A percentile compares a stretch with the other conserved stretches of the same genome.
Conservation (phyloP, 768 basidiomycete species). For the Collybiopsis confluens region DNA sequence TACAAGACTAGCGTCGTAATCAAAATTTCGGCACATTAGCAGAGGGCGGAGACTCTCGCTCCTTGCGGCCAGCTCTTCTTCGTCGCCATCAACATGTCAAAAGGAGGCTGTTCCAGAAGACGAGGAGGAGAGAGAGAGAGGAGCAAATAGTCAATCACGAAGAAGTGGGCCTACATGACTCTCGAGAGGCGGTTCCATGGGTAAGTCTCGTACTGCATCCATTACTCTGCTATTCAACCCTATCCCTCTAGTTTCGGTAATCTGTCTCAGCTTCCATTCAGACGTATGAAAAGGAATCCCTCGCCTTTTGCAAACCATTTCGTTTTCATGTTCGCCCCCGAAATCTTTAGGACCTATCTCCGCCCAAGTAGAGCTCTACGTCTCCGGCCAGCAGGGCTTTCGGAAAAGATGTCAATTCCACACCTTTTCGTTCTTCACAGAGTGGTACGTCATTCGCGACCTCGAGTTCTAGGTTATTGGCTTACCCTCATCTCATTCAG, state of each 20-base stretch:
- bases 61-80: conserved; percentile 88
- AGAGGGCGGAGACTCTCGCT: conserved; percentile 67
- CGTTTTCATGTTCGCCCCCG: conserved; percentile 73
- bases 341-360: conserved; percentile 80
- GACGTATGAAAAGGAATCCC: conserved; percentile 65
- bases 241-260: conserved; percentile 64
- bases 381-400: conserved; percentile 74
- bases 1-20: conserved; percentile 83
- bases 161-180: conserved; percentile 90
- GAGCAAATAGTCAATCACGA: conserved; percentile 86
- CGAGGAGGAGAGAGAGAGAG: conserved; percentile 72
- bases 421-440: conserved; percentile 80
- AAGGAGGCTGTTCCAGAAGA: conserved; percentile 62
- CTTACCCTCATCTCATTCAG: conserved; percentile 31
- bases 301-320: conserved; percentile 73
- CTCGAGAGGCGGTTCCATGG: conserved; percentile 78
- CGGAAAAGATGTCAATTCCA: conserved; percentile 82
- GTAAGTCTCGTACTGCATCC: conserved; percentile 22
- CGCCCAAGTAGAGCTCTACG: conserved; percentile 63
- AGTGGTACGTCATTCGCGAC: conserved; percentile 55
- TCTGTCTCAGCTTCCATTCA: conserved; percentile 82
- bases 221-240: not conserved
- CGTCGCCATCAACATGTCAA: conserved; percentile 68
- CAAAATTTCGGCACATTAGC: conserved; percentile 70
- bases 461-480: not conserved